Conservation (phyloP, 306 rosid genomes). For the Hippophae gyantsensis region DNA sequence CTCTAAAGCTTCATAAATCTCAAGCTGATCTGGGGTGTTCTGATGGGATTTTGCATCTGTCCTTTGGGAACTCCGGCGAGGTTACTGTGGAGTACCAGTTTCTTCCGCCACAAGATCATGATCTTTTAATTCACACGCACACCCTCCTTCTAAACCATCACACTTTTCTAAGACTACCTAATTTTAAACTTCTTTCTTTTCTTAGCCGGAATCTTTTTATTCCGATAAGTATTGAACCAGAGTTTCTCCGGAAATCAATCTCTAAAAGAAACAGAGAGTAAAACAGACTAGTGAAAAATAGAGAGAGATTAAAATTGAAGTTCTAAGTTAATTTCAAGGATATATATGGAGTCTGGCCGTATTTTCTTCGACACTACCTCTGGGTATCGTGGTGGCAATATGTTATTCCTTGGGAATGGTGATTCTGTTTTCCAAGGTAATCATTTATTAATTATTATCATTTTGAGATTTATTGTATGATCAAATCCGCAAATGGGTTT, state of each 20-base stretch:
- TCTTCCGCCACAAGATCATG: slow-evolving; percentile 99
- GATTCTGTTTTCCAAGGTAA: slow-evolving; percentile 65
- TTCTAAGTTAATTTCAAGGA: background rate
- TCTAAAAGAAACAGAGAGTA: background rate
- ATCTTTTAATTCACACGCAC: slow-evolving; percentile 44
- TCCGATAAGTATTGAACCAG: slow-evolving; percentile 2
- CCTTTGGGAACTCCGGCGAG: slow-evolving; percentile 88
- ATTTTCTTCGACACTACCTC: slow-evolving; percentile 47
- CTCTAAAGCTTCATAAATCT: slow-evolving; percentile 18
- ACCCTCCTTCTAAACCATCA: slow-evolving; percentile 5
- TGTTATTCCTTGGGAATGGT: slow-evolving; percentile 66
- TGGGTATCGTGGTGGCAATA: slow-evolving; percentile 46
- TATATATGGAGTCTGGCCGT: slow-evolving; percentile 56
- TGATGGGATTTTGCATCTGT: slow-evolving; percentile 89
- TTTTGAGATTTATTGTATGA: background rate
- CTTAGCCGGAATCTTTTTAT: background rate
- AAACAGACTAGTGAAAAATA: background rate
- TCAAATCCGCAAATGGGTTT: background rate
- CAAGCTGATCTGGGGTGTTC: slow-evolving; percentile 36
- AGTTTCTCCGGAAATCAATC: background rate
- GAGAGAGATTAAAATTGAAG: background rate
- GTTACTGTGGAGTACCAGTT: slow-evolving; percentile 93
- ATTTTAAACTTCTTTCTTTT: background rate
- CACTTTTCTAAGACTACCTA: background rate
- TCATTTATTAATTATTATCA: background rate